Evolutionary conservation across 2,329 filamentous ascomycete species (phyloP).

Genomic region (Penicillium sp.): DNA sequence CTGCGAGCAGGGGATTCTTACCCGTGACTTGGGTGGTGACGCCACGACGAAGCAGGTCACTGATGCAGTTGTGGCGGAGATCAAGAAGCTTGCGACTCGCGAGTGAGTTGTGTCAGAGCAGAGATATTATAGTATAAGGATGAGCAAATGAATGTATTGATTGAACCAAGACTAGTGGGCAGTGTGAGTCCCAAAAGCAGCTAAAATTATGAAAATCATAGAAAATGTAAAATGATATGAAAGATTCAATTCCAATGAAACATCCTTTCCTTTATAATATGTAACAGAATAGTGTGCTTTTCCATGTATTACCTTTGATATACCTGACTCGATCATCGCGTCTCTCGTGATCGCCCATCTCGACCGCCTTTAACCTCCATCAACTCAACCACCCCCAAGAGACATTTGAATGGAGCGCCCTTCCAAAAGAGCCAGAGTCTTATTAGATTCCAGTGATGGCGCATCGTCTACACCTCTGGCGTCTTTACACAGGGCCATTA

Average conservation of each 20-base stretch:
- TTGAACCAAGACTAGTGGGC: background rate
- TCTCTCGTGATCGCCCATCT: background rate
- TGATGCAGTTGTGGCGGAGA: slow-evolving; percentile 54
- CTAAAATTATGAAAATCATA: background rate
- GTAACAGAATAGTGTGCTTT: background rate
- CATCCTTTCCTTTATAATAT: background rate
- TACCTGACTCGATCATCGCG: background rate
- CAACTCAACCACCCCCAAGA: background rate
- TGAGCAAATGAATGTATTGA: background rate
- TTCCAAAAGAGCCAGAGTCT: background rate
- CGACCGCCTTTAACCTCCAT: slow-evolving; percentile 1
- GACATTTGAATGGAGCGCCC: slow-evolving; percentile 1
- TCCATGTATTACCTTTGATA: background rate
- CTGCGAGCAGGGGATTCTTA: slow-evolving; percentile 53
- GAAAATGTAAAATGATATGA: background rate
- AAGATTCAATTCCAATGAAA: background rate
- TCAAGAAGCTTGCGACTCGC: slow-evolving; percentile 41
- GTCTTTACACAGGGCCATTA: slow-evolving; percentile 2
- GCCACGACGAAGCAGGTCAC: slow-evolving; percentile 59
- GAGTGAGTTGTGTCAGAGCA: background rate
- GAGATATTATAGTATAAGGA: background rate
- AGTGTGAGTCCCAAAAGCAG: background rate
- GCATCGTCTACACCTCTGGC: background rate
- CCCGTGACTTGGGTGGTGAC: slow-evolving; percentile 58
- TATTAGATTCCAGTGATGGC: background rate